Percentiles rank a stretch among this genome's conserved stretches.
Evolutionary conservation across 179 eudicot genomes (phyloP).

Genomic region (Monotropa hypopitys): DNA sequence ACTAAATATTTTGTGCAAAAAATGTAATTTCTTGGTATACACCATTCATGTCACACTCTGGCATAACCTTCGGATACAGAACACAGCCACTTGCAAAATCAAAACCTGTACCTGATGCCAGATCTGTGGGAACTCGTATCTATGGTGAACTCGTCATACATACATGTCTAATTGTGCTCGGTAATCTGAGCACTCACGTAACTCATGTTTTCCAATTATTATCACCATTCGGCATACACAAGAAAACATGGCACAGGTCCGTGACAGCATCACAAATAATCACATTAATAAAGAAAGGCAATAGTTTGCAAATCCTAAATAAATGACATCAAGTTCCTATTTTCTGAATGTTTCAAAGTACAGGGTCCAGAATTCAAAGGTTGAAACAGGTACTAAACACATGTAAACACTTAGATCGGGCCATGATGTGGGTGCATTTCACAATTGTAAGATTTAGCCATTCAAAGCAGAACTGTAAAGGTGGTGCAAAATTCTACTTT

Average conservation of each 20-base stretch:
- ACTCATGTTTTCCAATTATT: not conserved
- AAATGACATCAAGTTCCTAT: not conserved
- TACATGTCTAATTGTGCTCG: not conserved
- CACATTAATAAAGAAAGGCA: not conserved
- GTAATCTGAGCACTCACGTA: not conserved
- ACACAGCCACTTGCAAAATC: not conserved
- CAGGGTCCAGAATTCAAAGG: not conserved
- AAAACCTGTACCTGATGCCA: not conserved
- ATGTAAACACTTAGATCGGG: not conserved
- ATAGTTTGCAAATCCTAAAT: not conserved
- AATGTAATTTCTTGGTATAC: not conserved
- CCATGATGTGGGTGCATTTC: not conserved
- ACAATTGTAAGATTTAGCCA: not conserved
- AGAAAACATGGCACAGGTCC: not conserved
- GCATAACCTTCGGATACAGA: not conserved
- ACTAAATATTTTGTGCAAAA: too few species aligned
- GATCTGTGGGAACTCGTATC: not conserved
- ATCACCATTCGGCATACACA: not conserved
- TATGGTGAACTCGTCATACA: not conserved
- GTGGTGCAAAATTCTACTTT: not conserved
- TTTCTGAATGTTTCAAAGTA: constrained; percentile 1
- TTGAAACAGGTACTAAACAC: not conserved
- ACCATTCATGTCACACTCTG: not conserved
- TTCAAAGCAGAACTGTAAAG: not conserved
- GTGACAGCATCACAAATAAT: not conserved